Base-by-base conservation (phyloP, 768 basidiomycete species). In the Termitomyces eurrhizus region DNA sequence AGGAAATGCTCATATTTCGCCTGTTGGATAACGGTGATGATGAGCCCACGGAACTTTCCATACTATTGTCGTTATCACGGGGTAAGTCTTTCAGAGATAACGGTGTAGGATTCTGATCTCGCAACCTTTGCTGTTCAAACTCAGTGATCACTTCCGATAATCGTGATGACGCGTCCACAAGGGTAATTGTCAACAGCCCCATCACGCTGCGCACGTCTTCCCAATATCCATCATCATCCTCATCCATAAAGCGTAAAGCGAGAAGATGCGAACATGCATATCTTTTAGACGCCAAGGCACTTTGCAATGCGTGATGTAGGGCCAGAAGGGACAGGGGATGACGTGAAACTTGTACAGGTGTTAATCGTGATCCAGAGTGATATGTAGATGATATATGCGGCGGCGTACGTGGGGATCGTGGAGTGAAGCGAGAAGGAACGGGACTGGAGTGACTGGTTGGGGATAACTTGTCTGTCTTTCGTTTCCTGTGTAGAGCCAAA, bases 121-220 rank as follows among this genome's bases (percentile, higher is more conserved):
- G 75, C 64, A 84, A 67, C 26, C 77, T 80, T 61, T 78, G 75
- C 59, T 77, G 77, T 66, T 89, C 88, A 3, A 77, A 73, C 21
- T 85, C 82, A 18, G 86, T 84, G 32, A 93, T 74, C 1, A 86
- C 88, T 39, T 86, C 86, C 0, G 78, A 71, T 5, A 94, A 77
- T 32, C 86, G 74, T 8, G 84, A 75, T 2, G 86, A 79, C 2
- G 88, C 82, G 64, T 92, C 90, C 2, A 78, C 77, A 37, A 93
- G 77, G 9, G 89, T 80, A 44, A 79, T 85, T 8, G 87, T 88
- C 61, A 93, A 71, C 13, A 93, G 70, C 13, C 77, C 78, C 79
- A 92, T 87, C 52, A 94, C 84, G 32, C 86, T 84, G 14, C 88
- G 81, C 33, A 90, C 90, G 65, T 93, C 87, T 65, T 93, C 92